A percentile compares a stretch with the other conserved stretches of the same genome.
These are phyloP conservation scores for Lignosus rhinocerotis DNA, from an alignment of 1,284 basidiomycete species.

Conservation along the genomic window DNA sequence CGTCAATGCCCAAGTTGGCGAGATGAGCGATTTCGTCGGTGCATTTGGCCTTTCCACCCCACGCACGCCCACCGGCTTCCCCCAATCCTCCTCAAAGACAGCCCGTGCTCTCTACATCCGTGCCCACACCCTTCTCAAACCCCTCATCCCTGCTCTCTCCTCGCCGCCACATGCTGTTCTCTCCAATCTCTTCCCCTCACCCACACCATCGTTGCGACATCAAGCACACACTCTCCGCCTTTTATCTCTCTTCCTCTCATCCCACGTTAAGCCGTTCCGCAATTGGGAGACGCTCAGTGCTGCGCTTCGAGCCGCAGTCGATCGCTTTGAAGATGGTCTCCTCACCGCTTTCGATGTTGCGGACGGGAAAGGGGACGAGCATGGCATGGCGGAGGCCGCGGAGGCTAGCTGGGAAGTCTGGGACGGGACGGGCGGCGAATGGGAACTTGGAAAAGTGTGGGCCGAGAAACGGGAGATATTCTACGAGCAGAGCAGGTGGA, in stretches of 20 bases:
- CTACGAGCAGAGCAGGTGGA: conserved; percentile 81
- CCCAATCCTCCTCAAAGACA: conserved; percentile 34
- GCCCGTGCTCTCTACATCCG: conserved; percentile 59
- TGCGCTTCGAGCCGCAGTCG: conserved; percentile 76
- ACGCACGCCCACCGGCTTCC: conserved; percentile 11
- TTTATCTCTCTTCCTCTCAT: conserved; percentile 74
- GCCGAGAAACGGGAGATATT: conserved; percentile 94
- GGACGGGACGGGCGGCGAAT: conserved; percentile 51
- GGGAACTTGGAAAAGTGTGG: conserved; percentile 93
- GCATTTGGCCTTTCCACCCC: conserved; percentile 26
- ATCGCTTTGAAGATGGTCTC: conserved; percentile 84
- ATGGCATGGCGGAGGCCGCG: conserved; percentile 76
- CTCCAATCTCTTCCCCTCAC: conserved; percentile 49
- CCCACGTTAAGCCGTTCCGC: conserved; percentile 62
- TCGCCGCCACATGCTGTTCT: conserved; percentile 60
- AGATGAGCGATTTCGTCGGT: conserved; percentile 62
- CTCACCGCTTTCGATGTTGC: conserved; percentile 84
- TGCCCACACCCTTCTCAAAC: conserved; percentile 64
- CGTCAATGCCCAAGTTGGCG: conserved; percentile 43
- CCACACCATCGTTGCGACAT: conserved; percentile 41
- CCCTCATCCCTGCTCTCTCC: conserved; percentile 54
- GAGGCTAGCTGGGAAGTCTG: conserved; percentile 84
- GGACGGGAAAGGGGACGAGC: conserved; percentile 71
- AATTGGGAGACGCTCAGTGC: conserved; percentile 60
- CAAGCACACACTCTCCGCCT: conserved; percentile 69